Base-by-base conservation (phyloP, 2,329 filamentous ascomycete genomes). In the Byssothecium circinans region DNA sequence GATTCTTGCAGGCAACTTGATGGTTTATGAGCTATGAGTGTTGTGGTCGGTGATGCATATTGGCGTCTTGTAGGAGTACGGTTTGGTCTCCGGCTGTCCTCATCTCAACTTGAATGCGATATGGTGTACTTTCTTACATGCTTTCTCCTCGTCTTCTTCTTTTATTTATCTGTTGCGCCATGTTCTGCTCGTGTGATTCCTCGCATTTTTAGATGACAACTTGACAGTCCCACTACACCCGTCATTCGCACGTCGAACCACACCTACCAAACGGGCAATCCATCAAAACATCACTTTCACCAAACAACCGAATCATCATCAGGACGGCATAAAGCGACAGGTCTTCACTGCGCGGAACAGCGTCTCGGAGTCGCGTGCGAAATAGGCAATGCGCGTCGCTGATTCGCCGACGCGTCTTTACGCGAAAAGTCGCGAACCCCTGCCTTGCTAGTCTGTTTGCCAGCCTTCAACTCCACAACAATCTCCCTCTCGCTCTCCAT, bases 361-460 rank as follows among this genome's bases (percentile, higher is more conserved):
- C 11, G 29, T 32, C 29, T 32, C 29, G 2, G 8, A 35, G 17
- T 20, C 20, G 39, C 37, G 30, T 20, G 29, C 23, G 41, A 8
- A 32, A 12, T 25, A 18, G 30, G 41, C 12, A 12, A 34, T 47
- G 18, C 46, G 43, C 41, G 57, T 47, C 42, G 44, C 49, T 60
- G 46, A 66, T 63, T 62, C 52, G 64, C 53, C 49, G 52, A 52
- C 56, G 51, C 56, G 47, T 22, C 38, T 29, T 22, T 52, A 50
- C 63, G 61, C 62, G 59, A 54, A 53, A 54, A 55, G 58, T 19
- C 61, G 61, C 53, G 48, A 11, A 44, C 52, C 47, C 60, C 57
- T 60, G 61, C 47, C 47, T 46, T 49, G 49, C 57, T 58, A 58
- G 49, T 54, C 53, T 56, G 50, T 58, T 62, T 56, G 64, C 25